Base-by-base conservation (phyloP, 495 filamentous ascomycete genomes). In the Aspergillus cristatus region DNA sequence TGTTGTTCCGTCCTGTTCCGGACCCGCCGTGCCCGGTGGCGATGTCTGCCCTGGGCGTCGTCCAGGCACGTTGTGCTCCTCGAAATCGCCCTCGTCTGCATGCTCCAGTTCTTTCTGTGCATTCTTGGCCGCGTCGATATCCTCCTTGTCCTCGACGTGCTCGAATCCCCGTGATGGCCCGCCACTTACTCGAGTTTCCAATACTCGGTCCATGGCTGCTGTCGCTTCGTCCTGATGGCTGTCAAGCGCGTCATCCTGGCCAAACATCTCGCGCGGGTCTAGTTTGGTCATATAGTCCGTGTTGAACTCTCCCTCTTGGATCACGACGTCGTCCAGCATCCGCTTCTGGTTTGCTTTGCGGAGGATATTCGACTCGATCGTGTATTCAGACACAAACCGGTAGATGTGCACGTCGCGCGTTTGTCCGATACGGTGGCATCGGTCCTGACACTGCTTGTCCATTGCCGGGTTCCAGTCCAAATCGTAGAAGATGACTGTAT, bases 381-480 rank as follows among this genome's bases (percentile, higher is more conserved):
- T 99, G 58, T 94, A 86, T 63, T 99, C 93, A 14, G 82, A 89
- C 18, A 99, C 90, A 28, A 99, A 82, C 6, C 91, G 84, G 62
- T 96, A 99, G 50, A 99, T 96, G 52, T 97, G 90, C 28, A 99
- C 93, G 53, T 99, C 93, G 18, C 93, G 79, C 0, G 93, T 97
- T 60, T 99, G 93, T 2, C 93, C 93, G 50, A 99, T 99, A 36
- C 93, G 88, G 58, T 99, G 93, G 46, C 85, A 90, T 45, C 93
- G 82, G 54, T 99, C 93, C 62, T 97, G 93, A 55, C 93, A 99
- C 58, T 99, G 93, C 53, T 95, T 95, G 60, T 99, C 93, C 93
- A 99, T 99, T 8, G 93, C 93, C 0, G 93, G 93, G 48, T 99
- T 99, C 93, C 93, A 99, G 62, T 99, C 93, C 30, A 95, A 76